A percentile compares a stretch with the other conserved stretches of the same genome.
phyloP scores from a whole-genome alignment of 73 alveolate genomes.

The Tetrahymena elliotti region DNA sequence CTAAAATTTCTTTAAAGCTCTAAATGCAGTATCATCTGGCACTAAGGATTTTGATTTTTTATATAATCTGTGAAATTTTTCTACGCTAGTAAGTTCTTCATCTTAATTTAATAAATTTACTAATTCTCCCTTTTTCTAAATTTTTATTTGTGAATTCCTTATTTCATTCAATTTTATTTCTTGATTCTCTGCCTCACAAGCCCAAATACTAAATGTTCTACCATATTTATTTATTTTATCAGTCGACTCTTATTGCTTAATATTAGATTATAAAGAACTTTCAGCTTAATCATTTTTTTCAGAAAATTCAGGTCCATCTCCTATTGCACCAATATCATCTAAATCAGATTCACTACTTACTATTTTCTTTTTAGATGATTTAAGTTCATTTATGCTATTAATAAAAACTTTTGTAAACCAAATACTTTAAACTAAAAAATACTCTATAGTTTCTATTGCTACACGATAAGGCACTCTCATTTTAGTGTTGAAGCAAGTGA shows the following conservation, averaged over 20 bases:
- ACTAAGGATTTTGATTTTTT: not conserved
- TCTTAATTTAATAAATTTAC: constrained; percentile 38
- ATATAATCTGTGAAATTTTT: not conserved
- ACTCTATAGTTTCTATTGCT: constrained; percentile 40
- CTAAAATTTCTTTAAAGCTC: not conserved
- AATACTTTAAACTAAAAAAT: not conserved
- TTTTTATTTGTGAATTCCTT: not conserved
- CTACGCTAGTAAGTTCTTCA: not conserved
- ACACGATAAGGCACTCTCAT: constrained; percentile 84
- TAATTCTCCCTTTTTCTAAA: constrained; percentile 8
- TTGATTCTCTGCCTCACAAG: not conserved
- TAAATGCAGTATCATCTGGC: not conserved
- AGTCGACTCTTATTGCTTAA: not conserved
- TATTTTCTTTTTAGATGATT: not conserved
- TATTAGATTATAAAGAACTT: not conserved
- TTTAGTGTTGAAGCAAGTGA: constrained; percentile 75
- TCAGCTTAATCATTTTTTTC: not conserved
- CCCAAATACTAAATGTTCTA: not conserved
- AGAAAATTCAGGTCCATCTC: not conserved
- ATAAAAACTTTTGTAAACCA: not conserved
- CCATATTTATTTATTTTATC: not conserved
- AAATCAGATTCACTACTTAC: not conserved
- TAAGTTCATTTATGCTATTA: not conserved
- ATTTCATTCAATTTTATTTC: not conserved
- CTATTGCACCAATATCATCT: not conserved